These are phyloP conservation scores for Xanthoceras sorbifolium DNA, from an alignment of 345 rosid species.

Conservation along the genomic window DNA sequence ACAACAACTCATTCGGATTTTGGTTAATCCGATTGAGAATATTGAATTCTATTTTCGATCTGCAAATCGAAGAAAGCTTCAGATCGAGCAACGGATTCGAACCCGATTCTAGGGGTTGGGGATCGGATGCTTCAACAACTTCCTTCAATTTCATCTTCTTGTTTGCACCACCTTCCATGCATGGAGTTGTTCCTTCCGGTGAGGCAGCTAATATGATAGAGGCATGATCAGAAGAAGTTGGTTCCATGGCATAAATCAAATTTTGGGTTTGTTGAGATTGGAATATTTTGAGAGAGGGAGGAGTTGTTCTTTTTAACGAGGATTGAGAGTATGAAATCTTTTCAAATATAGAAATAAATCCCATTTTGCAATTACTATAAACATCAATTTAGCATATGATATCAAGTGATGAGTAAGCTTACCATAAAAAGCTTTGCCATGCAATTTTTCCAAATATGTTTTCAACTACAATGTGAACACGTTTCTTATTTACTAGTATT, in stretches of 20 bases:
- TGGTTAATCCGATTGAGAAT: background rate
- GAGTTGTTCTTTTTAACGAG: too few species aligned
- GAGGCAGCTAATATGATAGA: conserved; percentile 34
- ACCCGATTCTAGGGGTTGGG: background rate
- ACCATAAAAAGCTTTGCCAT: background rate
- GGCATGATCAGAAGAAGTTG: conserved; percentile 25
- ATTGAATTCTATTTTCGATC: conserved; percentile 18
- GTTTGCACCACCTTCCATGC: background rate
- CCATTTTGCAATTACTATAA: background rate
- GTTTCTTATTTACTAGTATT: background rate
- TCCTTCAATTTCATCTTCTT: conserved; percentile 16
- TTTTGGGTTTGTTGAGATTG: too few species aligned
- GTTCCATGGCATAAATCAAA: too few species aligned
- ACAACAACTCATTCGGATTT: too few species aligned
- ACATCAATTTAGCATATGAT: background rate
- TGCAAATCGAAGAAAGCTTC: conserved; percentile 18
- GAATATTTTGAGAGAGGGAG: too few species aligned
- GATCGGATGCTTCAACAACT: background rate
- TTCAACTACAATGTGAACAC: background rate
- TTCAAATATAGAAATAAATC: conserved; percentile 7
- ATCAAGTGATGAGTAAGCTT: background rate
- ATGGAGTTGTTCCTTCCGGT: background rate
- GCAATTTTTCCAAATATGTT: too few species aligned
- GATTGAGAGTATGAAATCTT: background rate
- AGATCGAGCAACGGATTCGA: conserved; percentile 27